Evolutionary conservation across 2,329 filamentous ascomycete species (phyloP), one percentile per base, ranked within the genome.

Genomic region (Neopestalotiopsis sp.): DNA sequence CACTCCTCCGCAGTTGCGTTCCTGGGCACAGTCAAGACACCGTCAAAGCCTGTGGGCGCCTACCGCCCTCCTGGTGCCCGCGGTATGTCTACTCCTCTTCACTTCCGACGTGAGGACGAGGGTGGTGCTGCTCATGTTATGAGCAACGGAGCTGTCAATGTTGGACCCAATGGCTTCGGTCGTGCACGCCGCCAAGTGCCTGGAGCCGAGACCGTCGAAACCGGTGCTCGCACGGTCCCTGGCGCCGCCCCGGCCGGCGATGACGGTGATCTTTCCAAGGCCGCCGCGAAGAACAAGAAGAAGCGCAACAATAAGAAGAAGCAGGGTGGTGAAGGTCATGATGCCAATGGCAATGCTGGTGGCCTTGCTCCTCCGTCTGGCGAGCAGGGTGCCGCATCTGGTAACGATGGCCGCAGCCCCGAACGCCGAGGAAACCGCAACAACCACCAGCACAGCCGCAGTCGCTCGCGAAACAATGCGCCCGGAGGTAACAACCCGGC

Each of bases 71-170:
- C 96, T 2, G 96, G 96, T 73, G 96, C 96, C 34, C 92, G 96
- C 74, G 96, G 96, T 66, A 90, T 92, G 71, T 88, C 90, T 67
- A 98, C 96, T 0, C 96, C 96, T 10, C 86, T 98, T 71, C 93
- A 96, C 75, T 99, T 98, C 86, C 97, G 97, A 87, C 94, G 96
- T 69, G 96, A 99, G 81, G 96, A 99, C 73, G 94, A 99, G 82
- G 96, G 96, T 66, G 96, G 96, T 66, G 93, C 93, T 9, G 95
- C 95, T 6, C 97, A 95, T 77, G 85, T 94, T 69, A 87, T 90
- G 74, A 91, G 93, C 80, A 95, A 96, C 73, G 94, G 94, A 34
- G 88, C 91, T 34, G 88, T 91, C 3, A 90, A 90, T n/a, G 81
- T 90, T 53, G 86, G 88, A 30, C 84, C 90, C 62, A 97, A 95